Base-by-base conservation (phyloP, 2,329 filamentous ascomycete genomes). In the Coniochaeta pulveracea region DNA sequence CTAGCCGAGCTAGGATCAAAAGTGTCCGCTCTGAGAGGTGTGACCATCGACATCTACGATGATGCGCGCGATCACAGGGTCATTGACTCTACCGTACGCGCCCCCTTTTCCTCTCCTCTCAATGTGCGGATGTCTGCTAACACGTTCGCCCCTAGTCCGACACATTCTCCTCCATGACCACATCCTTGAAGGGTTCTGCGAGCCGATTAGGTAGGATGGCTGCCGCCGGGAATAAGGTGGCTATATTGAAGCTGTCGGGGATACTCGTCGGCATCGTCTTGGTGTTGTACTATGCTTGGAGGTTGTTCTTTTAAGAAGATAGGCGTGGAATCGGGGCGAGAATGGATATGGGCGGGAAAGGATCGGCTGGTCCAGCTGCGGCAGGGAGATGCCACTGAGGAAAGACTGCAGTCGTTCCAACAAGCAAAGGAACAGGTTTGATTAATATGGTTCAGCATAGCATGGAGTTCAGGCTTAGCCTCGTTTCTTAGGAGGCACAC, bases 31-130 rank as follows among this genome's bases (percentile, higher is more conserved):
- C 73, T 98, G 42, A 85, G 89, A 51, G 84, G 83, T 57, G 85
- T 98, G 33, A 98, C 91, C 26, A 76, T 96, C 43, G 86, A 98
- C 63, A 98, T 98, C 51, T 95, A 96, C 69, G 88, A 96, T 61
- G 86, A 91, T 55, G 91, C 91, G 32, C 76, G 85, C 37, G 76
- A 84, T 47, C 89, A 96, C 48, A 76, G 82, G 44, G 74, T 93
- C 42, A 83, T 98, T 45, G 85, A 98, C 58, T 78, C 76, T 50
- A 89, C 84, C 24, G 85, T 93, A 69, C 37, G 75, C 61, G 43
- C 28, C 16, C 23, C 19, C 23, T 21, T 23, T 10, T n/a, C n/a
- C n/a, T n/a, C n/a, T n/a, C n/a, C n/a, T n/a, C n/a, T n/a, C n/a
- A n/a, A n/a, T n/a, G n/a, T n/a, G n/a, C n/a, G 16, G 16, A 34